Evolutionary conservation across 2,329 filamentous ascomycete species (phyloP), one percentile per base, ranked within the genome.

Genomic region (Ophiostoma angusticollis): DNA sequence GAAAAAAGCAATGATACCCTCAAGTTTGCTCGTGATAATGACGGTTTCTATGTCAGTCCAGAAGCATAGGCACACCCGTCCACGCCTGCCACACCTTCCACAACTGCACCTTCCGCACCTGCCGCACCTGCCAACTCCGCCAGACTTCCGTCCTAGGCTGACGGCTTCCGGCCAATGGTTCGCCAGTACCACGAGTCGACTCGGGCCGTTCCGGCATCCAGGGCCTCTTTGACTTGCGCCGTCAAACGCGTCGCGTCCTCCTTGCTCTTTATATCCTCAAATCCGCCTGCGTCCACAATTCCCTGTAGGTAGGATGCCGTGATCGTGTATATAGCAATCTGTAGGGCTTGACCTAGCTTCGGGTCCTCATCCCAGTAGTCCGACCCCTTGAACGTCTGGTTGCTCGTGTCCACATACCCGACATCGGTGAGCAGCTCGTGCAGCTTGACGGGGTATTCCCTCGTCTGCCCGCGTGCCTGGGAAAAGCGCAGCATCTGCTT

Each of bases 201-300:
- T 23, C 27, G 31, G 23, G 30, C 37, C 19, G 21, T 24, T 11
- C 29, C 35, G n/a, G 25, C 27, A 5, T 31, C 23, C 5, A 43
- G 16, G 14, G 28, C 37, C n/a, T 22, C 19, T 22, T 31, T 31
- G 25, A 25, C 34, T 5, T 11, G 11, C 1, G 18, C 21, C 6
- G 24, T 8, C 18, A 34, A 23, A 17, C 34, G 34, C 14, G 17
- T 23, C 2, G 28, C 35, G 16, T 44, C 38, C 30, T 38, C 42
- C 2, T 16, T 12, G 9, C 35, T 41, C 35, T 30, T 22, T 5
- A 39, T 21, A 9, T 32, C 23, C 23, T 35, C 33, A 24, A 41
- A 41, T 11, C 42, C 42, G 23, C 42, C 42, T 4, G 35, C 29
- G 13, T 13, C 17, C 17, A 40, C 31, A 13, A 44, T 41, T 22